Evolutionary conservation across 1,284 basidiomycete genomes (phyloP).

Genomic region (Pascua sp.): DNA sequence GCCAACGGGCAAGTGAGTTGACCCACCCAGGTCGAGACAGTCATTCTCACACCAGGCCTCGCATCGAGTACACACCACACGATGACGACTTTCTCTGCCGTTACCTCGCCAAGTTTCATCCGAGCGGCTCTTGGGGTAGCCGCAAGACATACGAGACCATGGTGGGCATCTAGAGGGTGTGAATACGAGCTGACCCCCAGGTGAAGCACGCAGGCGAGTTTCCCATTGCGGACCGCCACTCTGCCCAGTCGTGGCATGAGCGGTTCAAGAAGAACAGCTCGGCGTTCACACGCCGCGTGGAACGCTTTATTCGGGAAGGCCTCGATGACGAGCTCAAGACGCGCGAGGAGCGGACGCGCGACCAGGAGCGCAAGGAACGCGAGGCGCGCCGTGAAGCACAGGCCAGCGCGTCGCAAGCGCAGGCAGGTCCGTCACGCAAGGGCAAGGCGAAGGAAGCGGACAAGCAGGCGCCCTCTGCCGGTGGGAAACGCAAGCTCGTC

Average conservation of each 20-base stretch:
- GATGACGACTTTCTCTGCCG: constrained; percentile 46
- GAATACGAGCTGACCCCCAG: constrained; percentile 7
- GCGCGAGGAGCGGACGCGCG: constrained; percentile 20
- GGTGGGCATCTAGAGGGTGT: constrained; percentile 22
- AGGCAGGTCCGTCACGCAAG: not conserved
- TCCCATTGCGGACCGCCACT: constrained; percentile 27
- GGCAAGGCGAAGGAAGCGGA: not conserved
- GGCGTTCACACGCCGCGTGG: constrained; percentile 23
- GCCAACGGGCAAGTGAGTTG: constrained; percentile 38
- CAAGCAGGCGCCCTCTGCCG: not conserved
- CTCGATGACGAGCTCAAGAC: constrained; percentile 33
- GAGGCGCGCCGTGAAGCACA: too few species aligned
- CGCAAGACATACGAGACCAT: constrained; percentile 37
- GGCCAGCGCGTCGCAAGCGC: too few species aligned
- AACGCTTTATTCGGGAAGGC: constrained; percentile 11
- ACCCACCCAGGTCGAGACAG: too few species aligned
- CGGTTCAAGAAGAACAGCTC: constrained; percentile 38
- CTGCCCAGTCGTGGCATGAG: constrained; percentile 44
- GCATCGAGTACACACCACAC: constrained; percentile 36
- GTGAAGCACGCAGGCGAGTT: constrained; percentile 7
- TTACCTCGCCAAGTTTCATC: constrained; percentile 33
- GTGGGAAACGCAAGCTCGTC: not conserved
- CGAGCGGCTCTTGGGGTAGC: constrained; percentile 28
- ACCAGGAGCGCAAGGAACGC: not conserved
- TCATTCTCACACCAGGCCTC: constrained; percentile 21